phyloP scores from a whole-genome alignment of 495 filamentous ascomycete genomes.

The Aspergillus bertholletiae region DNA sequence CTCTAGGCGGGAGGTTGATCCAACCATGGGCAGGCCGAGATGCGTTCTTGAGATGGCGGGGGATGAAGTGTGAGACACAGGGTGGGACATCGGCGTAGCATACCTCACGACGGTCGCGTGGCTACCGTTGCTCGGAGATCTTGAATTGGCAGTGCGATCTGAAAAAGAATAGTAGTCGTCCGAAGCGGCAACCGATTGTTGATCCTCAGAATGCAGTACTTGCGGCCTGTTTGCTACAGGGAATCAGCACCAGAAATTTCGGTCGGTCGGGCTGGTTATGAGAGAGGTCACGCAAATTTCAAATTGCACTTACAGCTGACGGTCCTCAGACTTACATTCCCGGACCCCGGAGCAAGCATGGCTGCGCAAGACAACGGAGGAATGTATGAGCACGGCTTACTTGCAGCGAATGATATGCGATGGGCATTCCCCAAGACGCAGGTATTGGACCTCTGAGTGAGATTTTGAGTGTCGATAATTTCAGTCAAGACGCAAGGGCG shows the following conservation, averaged over 20 bases:
- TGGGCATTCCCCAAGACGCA: slow-evolving; percentile 17
- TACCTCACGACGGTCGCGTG: slow-evolving; percentile 47
- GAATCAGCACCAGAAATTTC: slow-evolving; percentile 7
- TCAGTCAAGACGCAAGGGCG: slow-evolving; percentile 2
- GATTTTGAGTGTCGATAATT: not conserved
- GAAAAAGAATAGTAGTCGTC: slow-evolving; percentile 68
- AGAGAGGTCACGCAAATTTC: not conserved
- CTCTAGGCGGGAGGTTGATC: slow-evolving; percentile 10
- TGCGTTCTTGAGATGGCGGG: slow-evolving; percentile 27
- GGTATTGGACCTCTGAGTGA: slow-evolving; percentile 3
- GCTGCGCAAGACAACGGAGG: slow-evolving; percentile 22
- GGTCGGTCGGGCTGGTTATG: slow-evolving; percentile 2
- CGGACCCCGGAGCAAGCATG: slow-evolving; percentile 32
- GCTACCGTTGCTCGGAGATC: slow-evolving; percentile 44
- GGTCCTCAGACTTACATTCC: slow-evolving; percentile 29
- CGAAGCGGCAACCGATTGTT: slow-evolving; percentile 60
- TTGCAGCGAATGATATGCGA: slow-evolving; percentile 14
- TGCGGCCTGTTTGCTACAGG: slow-evolving; percentile 49
- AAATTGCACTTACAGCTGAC: slow-evolving; percentile 32
- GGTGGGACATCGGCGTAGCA: slow-evolving; percentile 45
- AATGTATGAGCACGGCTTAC: slow-evolving; percentile 18
- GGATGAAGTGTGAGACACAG: slow-evolving; percentile 29
- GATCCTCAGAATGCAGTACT: slow-evolving; percentile 49
- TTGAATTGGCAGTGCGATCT: slow-evolving; percentile 42
- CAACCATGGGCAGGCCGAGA: slow-evolving; percentile 18